phyloP scores from a whole-genome alignment of 768 basidiomycete genomes.

The Zangia roseola region DNA sequence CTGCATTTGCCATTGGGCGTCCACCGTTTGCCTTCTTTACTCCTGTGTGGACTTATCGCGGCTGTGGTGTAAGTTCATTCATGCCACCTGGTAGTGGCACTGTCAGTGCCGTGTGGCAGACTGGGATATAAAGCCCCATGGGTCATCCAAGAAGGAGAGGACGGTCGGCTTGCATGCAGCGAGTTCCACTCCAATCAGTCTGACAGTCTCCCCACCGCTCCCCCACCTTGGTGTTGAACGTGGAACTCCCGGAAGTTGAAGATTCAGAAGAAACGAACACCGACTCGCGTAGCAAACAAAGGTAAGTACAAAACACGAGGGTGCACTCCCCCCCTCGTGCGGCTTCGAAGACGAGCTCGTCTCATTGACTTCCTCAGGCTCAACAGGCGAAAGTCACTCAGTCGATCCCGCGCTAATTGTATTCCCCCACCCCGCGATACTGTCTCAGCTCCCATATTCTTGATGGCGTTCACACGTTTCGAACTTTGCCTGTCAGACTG shows the following conservation, averaged over 20 bases:
- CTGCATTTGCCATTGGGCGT: constrained; percentile 11
- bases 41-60: constrained; percentile 21
- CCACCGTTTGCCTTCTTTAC: constrained; percentile 7
- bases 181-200: constrained; percentile 9
- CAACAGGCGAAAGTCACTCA: too few relatives aligned
- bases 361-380: too few relatives aligned
- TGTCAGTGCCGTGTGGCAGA: constrained; percentile 26
- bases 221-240: neutral
- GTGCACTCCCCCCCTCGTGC: too few relatives aligned
- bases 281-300: neutral
- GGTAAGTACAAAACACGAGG: neutral
- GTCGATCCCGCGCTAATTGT: too few relatives aligned
- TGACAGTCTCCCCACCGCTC: neutral
- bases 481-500: constrained; percentile 22
- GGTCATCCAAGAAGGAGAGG: constrained; percentile 1
- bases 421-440: neutral
- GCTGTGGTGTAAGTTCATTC: constrained; percentile 20
- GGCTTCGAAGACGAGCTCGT: too few relatives aligned
- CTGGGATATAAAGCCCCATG: constrained; percentile 21
- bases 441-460: neutral
- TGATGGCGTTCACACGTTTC: constrained; percentile 26
- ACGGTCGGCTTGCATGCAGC: constrained; percentile 6
- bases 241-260: neutral
- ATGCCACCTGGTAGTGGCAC: constrained; percentile 29
- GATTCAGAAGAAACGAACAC: neutral